Evolutionary conservation across 345 rosid species (phyloP), one percentile per base, ranked within the genome.

Genomic region (Boechera divaricarpa): DNA sequence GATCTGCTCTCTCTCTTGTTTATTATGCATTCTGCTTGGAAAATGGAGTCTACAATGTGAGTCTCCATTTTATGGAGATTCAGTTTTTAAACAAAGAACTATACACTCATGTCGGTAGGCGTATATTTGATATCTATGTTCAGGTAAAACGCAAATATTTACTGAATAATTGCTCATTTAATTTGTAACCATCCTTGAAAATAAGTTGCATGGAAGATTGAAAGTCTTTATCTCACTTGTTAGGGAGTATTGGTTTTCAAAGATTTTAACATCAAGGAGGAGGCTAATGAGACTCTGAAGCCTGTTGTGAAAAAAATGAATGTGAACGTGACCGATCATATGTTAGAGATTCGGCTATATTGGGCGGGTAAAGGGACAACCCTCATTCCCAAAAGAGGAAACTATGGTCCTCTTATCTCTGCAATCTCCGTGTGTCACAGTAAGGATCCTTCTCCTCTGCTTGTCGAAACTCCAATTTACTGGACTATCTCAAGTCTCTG

Each of bases 51-150:
- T 90, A 92, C 82, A 81, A 72, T 16, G 83, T 90, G 21, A 81
- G 11, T 26, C 93, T 90, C 28, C 88, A 58, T 74, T 90, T 90
- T 79, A 83, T 87, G 47, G 93, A 90, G 85, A 86, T 88, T 54
- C 73, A 74, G 65, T 88, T 92, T 74, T 78, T 70, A 42, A 73
- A 79, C 39, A 75, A 78, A 49, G 77, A 63, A 29, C 69, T 61
- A 7, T 88, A 74, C 16, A 15, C 5, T 38, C 83, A 78, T 77
- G 67, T 81, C 0, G 96, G 90, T 1, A 88, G 78, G 35, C 87
- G 92, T 7, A 21, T 88, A 47, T 92, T 90, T 62, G 80, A 92
- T 67, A 73, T 90, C 52, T 87, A 86, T 70, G 66, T 88, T 73
- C 93, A 90, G 97, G 26, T 62, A 24, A n/a, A 56, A 4, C 51